Percentiles rank a stretch among this genome's conserved stretches.
phyloP scores from a whole-genome alignment of 352 stramenopile genomes.

The Phytophthora fragariae region DNA sequence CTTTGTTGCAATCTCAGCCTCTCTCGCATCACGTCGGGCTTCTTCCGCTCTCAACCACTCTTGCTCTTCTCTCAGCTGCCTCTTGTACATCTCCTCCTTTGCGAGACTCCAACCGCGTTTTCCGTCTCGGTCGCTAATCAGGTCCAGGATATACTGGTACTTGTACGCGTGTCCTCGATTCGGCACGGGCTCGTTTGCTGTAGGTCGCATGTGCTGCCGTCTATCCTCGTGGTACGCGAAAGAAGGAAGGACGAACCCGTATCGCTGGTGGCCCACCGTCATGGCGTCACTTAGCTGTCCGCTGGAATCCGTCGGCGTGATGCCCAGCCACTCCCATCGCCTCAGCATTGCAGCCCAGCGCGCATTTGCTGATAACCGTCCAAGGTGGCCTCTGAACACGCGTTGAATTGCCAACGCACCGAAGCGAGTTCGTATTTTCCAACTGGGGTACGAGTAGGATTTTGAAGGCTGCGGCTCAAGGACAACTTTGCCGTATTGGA shows the following conservation, averaged over 20 bases:
- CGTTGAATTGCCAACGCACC: conserved; percentile 57
- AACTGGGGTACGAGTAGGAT: conserved; percentile 68
- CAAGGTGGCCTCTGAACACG: conserved; percentile 55
- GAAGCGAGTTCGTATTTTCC: conserved; percentile 49
- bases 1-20: conserved; percentile 36
- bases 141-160: conserved; percentile 73
- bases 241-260: conserved; percentile 66
- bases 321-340: conserved; percentile 77
- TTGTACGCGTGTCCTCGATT: conserved; percentile 70
- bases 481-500: conserved; percentile 59
- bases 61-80: conserved; percentile 29
- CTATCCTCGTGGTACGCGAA: conserved; percentile 53
- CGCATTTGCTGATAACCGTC: conserved; percentile 67
- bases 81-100: conserved; percentile 41
- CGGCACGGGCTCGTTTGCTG: conserved; percentile 46
- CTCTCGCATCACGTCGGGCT: conserved; percentile 23
- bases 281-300: conserved; percentile 58
- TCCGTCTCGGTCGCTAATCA: conserved; percentile 72
- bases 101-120: conserved; percentile 67
- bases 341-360: conserved; percentile 74
- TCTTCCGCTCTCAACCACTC: conserved; percentile 26
- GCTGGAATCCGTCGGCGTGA: conserved; percentile 40
- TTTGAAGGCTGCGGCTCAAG: conserved; percentile 45
- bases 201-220: conserved; percentile 57
- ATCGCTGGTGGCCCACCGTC: conserved; percentile 58